Percentiles rank a stretch among this genome's conserved stretches.
Conservation (phyloP, 2,329 filamentous ascomycete genomes). For the Cyclaneusma minus region DNA sequence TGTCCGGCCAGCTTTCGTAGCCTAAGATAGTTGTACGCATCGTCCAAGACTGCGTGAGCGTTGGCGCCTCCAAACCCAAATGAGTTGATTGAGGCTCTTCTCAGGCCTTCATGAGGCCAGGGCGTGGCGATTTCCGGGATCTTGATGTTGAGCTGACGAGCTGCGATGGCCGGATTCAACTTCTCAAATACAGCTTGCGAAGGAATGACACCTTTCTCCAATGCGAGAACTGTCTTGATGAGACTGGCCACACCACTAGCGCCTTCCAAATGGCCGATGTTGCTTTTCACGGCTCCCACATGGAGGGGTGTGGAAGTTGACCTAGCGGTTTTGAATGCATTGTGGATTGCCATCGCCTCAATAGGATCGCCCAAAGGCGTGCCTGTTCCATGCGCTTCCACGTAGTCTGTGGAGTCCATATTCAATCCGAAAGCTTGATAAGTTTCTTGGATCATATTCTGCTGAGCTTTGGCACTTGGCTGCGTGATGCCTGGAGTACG, state of each 20-base stretch:
- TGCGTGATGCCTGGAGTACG: slow-evolving; percentile 38
- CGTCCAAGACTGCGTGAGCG: slow-evolving; percentile 24
- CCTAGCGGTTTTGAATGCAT: slow-evolving; percentile 1
- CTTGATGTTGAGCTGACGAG: slow-evolving; percentile 17
- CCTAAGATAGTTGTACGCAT: slow-evolving; percentile 16
- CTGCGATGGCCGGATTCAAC: slow-evolving; percentile 18
- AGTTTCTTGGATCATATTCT: slow-evolving; percentile 3
- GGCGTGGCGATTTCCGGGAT: slow-evolving; percentile 6
- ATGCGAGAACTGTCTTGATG: slow-evolving; percentile 6
- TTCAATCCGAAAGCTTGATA: slow-evolving; percentile 5
- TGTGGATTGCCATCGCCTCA: slow-evolving; percentile 12
- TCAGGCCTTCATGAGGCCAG: slow-evolving; percentile 1
- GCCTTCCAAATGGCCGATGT: slow-evolving; percentile 12
- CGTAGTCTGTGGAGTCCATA: slow-evolving; percentile 4
- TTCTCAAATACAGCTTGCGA: slow-evolving; percentile 11
- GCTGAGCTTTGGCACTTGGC: slow-evolving; percentile 30
- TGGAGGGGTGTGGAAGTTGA: slow-evolving; percentile 8
- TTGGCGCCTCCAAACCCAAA: slow-evolving; percentile 32
- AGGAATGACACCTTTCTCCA: slow-evolving; percentile 7
- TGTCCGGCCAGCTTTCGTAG: too few relatives aligned
- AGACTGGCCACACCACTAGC: too few relatives aligned
- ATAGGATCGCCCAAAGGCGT: slow-evolving; percentile 15
- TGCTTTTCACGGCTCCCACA: slow-evolving; percentile 13
- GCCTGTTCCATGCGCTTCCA: slow-evolving; percentile 16
- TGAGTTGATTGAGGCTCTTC: slow-evolving; percentile 8